phyloP scores from a whole-genome alignment of 129 eudicot species.

The Escallonia herrerae region DNA sequence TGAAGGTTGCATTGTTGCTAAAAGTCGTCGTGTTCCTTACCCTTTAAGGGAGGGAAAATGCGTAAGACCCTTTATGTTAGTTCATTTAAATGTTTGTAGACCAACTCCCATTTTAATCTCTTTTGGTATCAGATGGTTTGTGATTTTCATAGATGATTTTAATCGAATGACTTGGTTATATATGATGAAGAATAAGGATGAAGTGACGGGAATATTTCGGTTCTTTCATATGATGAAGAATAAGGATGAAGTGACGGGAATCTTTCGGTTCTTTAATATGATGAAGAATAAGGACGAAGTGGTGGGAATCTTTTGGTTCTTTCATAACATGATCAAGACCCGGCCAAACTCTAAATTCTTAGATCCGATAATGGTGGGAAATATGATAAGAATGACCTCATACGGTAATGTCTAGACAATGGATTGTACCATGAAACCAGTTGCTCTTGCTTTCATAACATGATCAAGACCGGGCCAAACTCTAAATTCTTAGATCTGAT shows the following conservation, averaged over 20 bases:
- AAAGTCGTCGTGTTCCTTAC: background rate
- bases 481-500: background rate
- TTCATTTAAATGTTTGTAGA: background rate
- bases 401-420: background rate
- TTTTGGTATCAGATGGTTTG: background rate
- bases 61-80: background rate
- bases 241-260: too few relatives aligned
- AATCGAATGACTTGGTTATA: background rate
- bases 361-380: slow-evolving; percentile 4
- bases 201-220: background rate
- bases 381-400: background rate
- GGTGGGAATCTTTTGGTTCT: too few relatives aligned
- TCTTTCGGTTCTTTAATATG: too few relatives aligned
- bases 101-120: background rate
- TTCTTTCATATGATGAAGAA: background rate
- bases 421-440: background rate
- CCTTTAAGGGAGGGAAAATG: background rate
- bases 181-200: slow-evolving; percentile 1
- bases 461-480: background rate
- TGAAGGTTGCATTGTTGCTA: background rate
- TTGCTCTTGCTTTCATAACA: background rate
- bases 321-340: background rate
- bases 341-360: background rate
- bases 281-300: too few relatives aligned
- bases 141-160: background rate